phyloP scores from a whole-genome alignment of 495 filamentous ascomycete genomes.

The Podospora australis region DNA sequence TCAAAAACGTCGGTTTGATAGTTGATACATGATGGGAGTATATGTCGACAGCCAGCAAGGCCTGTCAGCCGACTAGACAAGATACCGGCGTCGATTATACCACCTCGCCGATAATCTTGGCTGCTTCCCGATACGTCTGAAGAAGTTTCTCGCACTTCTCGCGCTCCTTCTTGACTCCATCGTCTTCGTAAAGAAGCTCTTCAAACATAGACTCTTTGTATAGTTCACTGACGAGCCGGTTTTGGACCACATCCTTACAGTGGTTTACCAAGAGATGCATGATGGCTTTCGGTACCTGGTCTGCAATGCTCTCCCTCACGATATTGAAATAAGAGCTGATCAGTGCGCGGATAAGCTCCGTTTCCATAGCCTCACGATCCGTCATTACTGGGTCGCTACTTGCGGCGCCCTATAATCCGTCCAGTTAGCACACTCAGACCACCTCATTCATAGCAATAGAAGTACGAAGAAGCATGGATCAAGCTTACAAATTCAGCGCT shows the following conservation, averaged over 20 bases:
- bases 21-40: no score
- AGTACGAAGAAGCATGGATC: neutral
- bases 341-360: conserved; percentile 89
- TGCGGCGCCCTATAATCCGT: conserved; percentile 36
- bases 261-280: conserved; percentile 99
- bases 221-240: conserved; percentile 88
- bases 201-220: conserved; percentile 92
- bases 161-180: conserved; percentile 90
- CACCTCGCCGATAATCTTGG: conserved; percentile 96
- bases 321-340: conserved; percentile 99
- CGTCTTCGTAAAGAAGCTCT: conserved; percentile 94
- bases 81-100: no score
- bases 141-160: conserved; percentile 96
- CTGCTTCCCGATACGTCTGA: conserved; percentile 90
- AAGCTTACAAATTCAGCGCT: conserved; percentile 52
- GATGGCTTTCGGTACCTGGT: conserved; percentile 96
- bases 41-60: no score
- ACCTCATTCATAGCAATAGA: conserved; percentile 4
- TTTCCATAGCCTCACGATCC: conserved; percentile 93
- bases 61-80: no score
- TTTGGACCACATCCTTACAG: conserved; percentile 95
- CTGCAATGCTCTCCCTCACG: conserved; percentile 91
- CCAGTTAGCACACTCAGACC: neutral
- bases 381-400: conserved; percentile 75
- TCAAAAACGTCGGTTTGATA: no score